Base-by-base conservation (phyloP, 192 early-diverging fungal species). In the Entomortierella parvispora region DNA sequence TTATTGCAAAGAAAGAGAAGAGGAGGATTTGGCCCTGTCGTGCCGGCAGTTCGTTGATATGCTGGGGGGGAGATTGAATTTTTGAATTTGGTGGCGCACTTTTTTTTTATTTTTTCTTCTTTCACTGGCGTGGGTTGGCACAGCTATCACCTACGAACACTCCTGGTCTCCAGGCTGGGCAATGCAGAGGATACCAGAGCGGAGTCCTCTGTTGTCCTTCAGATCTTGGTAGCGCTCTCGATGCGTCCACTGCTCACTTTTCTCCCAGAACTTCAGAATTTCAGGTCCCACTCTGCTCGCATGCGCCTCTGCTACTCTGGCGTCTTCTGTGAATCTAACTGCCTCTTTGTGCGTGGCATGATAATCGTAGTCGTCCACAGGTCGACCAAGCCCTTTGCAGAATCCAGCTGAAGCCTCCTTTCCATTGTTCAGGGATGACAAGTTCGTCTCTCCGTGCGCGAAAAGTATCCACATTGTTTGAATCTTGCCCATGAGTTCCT, bases 381-480 rank as follows among this genome's bases (percentile, higher is more conserved):
- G 34, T 34, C 46, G 71, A 20, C 48, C 44, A n/a, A 28, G 60
- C 54, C 22, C 48, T 54, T 17, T 43, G 15, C 29, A 58, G 57
- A 42, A 62, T 37, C 2, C 28, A 25, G 8, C 26, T 23, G 18
- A 12, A 4, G 3, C 18, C 23, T 3, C 28, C 55, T 33, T 57
- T 40, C 14, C 11, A 22, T 14, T 23, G 32, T 42, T 26, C n/a
- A 15, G 51, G n/a, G 18, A 20, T 50, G 43, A 48, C 18, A 12
- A n/a, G 20, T 20, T 37, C 1, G 57, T 25, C 8, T 61, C 64
- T 1, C 64, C 65, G 37, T 71, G 42, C 4, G 65, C 65, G 44
- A 76, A 76, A 12, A 52, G 49, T 33, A 76, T 76, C 71, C 71
- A 76, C 33, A 59, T 55, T 6, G 22, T 61, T 47, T 62, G 71